phyloP scores from a whole-genome alignment of 1,284 basidiomycete species.

The Austropuccinia psidii region DNA sequence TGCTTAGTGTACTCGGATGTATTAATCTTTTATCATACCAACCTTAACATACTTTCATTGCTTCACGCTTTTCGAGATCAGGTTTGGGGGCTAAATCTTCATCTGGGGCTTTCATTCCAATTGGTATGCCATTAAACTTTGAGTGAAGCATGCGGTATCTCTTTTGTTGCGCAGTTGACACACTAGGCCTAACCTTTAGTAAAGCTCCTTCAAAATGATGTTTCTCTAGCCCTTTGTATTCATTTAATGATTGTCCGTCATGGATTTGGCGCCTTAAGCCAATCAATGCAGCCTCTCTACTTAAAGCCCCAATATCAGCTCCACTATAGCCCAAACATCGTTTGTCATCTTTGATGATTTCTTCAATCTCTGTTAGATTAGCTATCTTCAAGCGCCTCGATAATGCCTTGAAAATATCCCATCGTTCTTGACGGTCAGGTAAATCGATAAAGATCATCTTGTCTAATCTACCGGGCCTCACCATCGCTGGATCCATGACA shows the following conservation, averaged over 20 bases:
- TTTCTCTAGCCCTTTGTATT: background rate
- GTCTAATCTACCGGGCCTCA: conserved; percentile 87
- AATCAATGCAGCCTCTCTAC: conserved; percentile 79
- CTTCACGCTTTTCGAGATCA: no score
- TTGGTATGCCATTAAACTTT: conserved; percentile 81
- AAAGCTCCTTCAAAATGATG: conserved; percentile 68
- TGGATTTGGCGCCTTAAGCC: conserved; percentile 55
- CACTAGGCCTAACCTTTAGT: conserved; percentile 78
- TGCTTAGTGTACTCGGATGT: no score
- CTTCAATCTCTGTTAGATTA: background rate
- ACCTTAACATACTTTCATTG: no score
- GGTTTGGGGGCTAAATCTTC: no score
- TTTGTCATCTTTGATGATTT: conserved; percentile 36
- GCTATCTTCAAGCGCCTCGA: background rate
- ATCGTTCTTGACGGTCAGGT: conserved; percentile 66
- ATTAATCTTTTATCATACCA: no score
- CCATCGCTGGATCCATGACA: conserved; percentile 99
- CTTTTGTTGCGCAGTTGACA: conserved; percentile 67
- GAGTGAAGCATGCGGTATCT: conserved; percentile 70
- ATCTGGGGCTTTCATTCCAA: no score
- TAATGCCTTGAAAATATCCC: conserved; percentile 74
- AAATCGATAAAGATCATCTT: conserved; percentile 95
- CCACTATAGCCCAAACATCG: conserved; percentile 80
- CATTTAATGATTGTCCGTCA: conserved; percentile 11
- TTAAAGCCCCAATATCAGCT: conserved; percentile 76